Conservation (phyloP, 345 rosid genomes). For the Brassica carinata region DNA sequence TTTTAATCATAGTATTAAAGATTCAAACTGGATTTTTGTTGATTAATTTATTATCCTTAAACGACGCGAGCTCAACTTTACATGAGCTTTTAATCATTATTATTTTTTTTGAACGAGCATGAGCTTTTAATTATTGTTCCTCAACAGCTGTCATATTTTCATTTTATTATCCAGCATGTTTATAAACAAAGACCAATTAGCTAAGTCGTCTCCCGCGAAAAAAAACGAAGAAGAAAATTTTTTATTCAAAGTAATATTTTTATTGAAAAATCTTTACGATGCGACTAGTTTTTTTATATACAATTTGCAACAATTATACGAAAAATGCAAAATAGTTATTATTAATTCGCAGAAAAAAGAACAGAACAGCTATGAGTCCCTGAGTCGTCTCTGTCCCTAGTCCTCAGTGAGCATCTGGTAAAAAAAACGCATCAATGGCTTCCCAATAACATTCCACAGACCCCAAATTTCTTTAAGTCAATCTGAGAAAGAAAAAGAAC, state of each 20-base stretch:
- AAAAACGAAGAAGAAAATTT: not conserved
- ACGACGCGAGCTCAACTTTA: slow-evolving; percentile 31
- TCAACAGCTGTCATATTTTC: not conserved
- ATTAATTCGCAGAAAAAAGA: not conserved
- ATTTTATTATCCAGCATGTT: not conserved
- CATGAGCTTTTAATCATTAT: not conserved
- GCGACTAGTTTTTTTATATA: not conserved
- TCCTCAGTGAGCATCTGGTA: not conserved
- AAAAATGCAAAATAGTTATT: slow-evolving; percentile 1
- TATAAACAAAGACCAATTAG: slow-evolving; percentile 5
- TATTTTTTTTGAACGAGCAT: too few species aligned
- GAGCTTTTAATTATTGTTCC: too few species aligned
- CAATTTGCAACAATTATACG: not conserved
- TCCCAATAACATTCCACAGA: slow-evolving; percentile 5
- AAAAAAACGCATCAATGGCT: slow-evolving; percentile 25
- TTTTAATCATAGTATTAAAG: not conserved
- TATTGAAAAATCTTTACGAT: not conserved
- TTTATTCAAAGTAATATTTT: not conserved
- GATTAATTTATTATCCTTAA: not conserved
- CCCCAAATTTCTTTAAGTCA: not conserved
- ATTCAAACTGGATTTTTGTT: slow-evolving; percentile 12
- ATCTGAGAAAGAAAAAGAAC: not conserved
- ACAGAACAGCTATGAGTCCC: not conserved
- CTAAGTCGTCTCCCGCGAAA: slow-evolving; percentile 20
- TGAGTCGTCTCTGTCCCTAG: slow-evolving; percentile 10